Base-by-base conservation (phyloP, 441 rosid genomes). In the Populus hybrid region DNA sequence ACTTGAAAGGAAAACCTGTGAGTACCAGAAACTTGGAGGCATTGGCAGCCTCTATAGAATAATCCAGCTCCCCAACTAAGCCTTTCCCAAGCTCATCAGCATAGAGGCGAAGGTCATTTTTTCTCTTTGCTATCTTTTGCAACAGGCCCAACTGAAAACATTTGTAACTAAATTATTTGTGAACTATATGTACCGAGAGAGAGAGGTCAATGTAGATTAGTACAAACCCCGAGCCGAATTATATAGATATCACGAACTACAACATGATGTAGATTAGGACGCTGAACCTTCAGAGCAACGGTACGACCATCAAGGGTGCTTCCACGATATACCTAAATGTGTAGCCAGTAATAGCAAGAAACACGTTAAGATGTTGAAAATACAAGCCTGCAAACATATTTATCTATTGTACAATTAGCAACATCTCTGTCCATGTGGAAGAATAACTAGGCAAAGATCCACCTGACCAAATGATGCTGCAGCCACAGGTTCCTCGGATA, bases 401-500 rank as follows among this genome's bases (percentile, higher is more conserved):
- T 20, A 6, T 32, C 69, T 21, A 21, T 21, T 35, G 26, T 12
- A 21, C 7, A 14, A 23, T 10, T 69, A 23, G 6, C 10, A 24
- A 6, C 69, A 35, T 75, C 30, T 79, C 30, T 71, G 57, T 63
- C 32, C 5, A 69, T 12, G 26, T 67, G 11, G 57, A 12, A 50
- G 69, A 71, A 77, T 71, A 77, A 59, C 50, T 34, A 72, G 79
- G 75, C 77, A 30, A 64, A 72, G 63, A 71, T 65, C 79, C 82
- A 95, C 99, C 96, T 95, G 98, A 84, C 98, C 99, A 86, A 93
- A 95, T 82, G 99, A 95, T 77, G 98, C 98, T 67, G 99, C 98
- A 68, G 98, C 99, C 67, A 92, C 87, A 71, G 98, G 91, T 82
- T 95, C 97, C 81, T 92, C 89, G 69, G 99, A 93, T 74, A 95